Base-by-base conservation (phyloP, 768 basidiomycete genomes). In the Trametes gibbosa region DNA sequence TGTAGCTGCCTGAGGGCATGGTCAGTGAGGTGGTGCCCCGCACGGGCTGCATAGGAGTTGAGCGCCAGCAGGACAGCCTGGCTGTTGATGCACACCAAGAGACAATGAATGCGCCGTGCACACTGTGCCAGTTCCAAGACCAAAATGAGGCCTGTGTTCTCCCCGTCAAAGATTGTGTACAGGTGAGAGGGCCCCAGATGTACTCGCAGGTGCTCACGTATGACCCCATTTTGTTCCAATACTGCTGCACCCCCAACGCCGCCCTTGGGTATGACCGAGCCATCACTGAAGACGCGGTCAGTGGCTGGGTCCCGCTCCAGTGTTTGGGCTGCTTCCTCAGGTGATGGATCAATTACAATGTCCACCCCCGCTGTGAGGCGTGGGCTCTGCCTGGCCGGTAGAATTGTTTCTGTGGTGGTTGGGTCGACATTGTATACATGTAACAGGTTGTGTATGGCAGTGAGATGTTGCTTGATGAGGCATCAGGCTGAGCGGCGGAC, bases 1-100 rank as follows among this genome's bases (percentile, higher is more conserved):
- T 5, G 45, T 7, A 50, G 21, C 23, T 50, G 24, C 34, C 3
- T 1, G 27, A 49, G 59, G 32, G 56, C 32, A 9, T 13, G 13
- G 49, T 61, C 59, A 19, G 50, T 34, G 5, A 61, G 48, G 53
- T 61, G 45, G 45, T 43, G 42, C 42, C 42, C 42, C 42, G 42
- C 19, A n/a, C 42, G 42, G 19, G n/a, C n/a, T n/a, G 42, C 42
- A 43, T 9, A 43, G n/a, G 42, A 43, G 8, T 43, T 19, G n/a
- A 43, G 42, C 3, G 42, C 42, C 5, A 21, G 19, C 5, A 43
- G 16, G 17, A 43, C 42, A 4, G 42, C 19, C 12, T 43, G 42
- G 42, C 42, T 43, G 42, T 43, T 19, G 13, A 43, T 19, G 42
- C 42, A 43, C 23, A 43, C 42, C 42, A 43, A 43, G n/a, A 43